These are phyloP conservation scores for Heliamphora pulchella DNA, from an alignment of 179 eudicot species.

Conservation along the genomic window DNA sequence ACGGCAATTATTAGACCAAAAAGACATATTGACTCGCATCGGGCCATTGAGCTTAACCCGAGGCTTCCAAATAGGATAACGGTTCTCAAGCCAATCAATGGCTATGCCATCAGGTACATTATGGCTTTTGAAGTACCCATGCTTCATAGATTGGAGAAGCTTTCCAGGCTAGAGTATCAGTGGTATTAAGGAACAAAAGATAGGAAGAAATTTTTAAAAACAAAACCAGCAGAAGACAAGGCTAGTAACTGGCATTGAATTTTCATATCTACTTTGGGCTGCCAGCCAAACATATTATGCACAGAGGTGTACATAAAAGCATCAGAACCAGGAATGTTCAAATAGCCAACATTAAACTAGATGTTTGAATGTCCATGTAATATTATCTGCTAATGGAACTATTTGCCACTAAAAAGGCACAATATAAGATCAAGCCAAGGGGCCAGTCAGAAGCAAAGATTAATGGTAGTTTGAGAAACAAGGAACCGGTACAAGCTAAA, in stretches of 20 bases:
- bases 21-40: too few species aligned
- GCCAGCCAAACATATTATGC: not conserved
- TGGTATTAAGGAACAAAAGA: too few species aligned
- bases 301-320: not conserved
- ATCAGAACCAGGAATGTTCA: not conserved
- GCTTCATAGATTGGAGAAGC: too few species aligned
- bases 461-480: not conserved
- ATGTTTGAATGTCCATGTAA: not conserved
- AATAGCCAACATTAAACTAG: not conserved
- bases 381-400: not conserved
- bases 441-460: not conserved
- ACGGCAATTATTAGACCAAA: too few species aligned
- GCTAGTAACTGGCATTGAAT: not conserved
- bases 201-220: not conserved
- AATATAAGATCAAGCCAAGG: not conserved
- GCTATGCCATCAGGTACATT: too few species aligned
- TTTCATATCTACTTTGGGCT: not conserved
- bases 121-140: too few species aligned
- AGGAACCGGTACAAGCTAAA: not conserved
- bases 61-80: too few species aligned
- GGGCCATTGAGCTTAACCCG: too few species aligned
- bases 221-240: not conserved
- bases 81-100: too few species aligned
- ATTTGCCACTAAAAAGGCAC: constrained; percentile 4
- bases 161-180: too few species aligned